phyloP scores from a whole-genome alignment of 345 rosid species.

The Toxicodendron radicans region DNA sequence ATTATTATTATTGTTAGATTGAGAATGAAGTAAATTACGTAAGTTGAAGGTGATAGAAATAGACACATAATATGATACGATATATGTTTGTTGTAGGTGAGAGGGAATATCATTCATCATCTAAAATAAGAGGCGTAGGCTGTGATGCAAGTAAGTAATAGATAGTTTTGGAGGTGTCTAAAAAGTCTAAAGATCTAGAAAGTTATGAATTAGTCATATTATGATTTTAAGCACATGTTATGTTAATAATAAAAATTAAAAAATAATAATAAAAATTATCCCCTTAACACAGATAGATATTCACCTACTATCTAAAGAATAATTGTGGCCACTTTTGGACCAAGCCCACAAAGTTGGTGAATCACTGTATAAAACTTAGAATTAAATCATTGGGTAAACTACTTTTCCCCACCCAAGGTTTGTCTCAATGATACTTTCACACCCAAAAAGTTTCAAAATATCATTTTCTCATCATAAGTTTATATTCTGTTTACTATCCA shows the following conservation, averaged over 20 bases:
- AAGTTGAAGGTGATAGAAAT: neutral
- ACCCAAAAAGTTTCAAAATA: too few relatives aligned
- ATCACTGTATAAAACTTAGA: too few relatives aligned
- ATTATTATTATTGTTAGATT: neutral
- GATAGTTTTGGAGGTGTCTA: neutral
- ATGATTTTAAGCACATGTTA: slow-evolving; percentile 8
- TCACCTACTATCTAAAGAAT: too few relatives aligned
- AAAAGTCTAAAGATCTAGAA: slow-evolving; percentile 11
- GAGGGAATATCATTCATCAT: too few relatives aligned
- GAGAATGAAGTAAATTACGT: neutral
- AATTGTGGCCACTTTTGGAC: too few relatives aligned
- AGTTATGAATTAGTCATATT: neutral
- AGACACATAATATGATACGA: neutral
- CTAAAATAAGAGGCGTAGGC: slow-evolving; percentile 6
- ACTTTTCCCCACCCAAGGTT: too few relatives aligned
- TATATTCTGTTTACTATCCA: too few relatives aligned
- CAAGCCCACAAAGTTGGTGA: neutral
- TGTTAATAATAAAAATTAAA: neutral
- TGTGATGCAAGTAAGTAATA: neutral
- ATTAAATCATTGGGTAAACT: too few relatives aligned
- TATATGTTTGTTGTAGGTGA: neutral
- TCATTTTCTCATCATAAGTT: too few relatives aligned
- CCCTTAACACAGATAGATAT: too few relatives aligned
- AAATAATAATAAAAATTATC: too few relatives aligned
- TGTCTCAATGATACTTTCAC: too few relatives aligned